These are phyloP conservation scores for Wickerhamomyces hampshirensis DNA, from an alignment of 805 yeast species.

Conservation along the genomic window DNA sequence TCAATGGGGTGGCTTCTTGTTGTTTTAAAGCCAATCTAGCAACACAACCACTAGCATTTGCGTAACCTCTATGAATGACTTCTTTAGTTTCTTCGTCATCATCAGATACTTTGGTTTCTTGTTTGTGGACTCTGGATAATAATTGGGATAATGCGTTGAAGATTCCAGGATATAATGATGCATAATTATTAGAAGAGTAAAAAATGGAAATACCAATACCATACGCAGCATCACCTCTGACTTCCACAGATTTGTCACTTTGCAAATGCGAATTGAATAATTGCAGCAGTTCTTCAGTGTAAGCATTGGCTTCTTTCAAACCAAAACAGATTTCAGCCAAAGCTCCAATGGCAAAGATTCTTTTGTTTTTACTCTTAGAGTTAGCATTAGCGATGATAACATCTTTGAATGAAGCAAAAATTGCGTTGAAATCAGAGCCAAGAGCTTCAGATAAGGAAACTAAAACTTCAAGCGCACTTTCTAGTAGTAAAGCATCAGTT, in stretches of 20 bases:
- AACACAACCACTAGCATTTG: conserved; percentile 97
- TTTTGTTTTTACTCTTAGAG: conserved; percentile 64
- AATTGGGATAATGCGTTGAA: conserved; percentile 65
- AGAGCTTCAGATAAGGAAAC: conserved; percentile 72
- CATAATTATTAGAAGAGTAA: conserved; percentile 38
- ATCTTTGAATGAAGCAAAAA: conserved; percentile 70
- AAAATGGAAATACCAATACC: conserved; percentile 79
- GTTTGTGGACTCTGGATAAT: conserved; percentile 73
- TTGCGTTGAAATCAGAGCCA: conserved; percentile 68
- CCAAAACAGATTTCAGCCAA: conserved; percentile 85
- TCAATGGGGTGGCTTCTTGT: conserved; percentile 68
- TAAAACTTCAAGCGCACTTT: conserved; percentile 81
- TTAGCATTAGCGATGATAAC: conserved; percentile 51
- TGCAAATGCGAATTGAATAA: conserved; percentile 65
- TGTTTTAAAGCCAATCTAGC: conserved; percentile 82
- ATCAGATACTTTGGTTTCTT: conserved; percentile 44
- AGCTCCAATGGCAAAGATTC: conserved; percentile 83
- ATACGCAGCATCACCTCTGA: conserved; percentile 91
- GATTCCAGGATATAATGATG: conserved; percentile 61
- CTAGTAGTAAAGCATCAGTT: conserved; percentile 67
- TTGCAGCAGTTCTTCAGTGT: conserved; percentile 63
- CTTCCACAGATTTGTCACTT: conserved; percentile 77
- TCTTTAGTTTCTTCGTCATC: conserved; percentile 78
- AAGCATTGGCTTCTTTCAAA: conserved; percentile 61
- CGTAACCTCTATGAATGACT: conserved; percentile 75